These are phyloP conservation scores for Pichia thaimueangensis DNA, from an alignment of 805 yeast species.

Conservation along the genomic window DNA sequence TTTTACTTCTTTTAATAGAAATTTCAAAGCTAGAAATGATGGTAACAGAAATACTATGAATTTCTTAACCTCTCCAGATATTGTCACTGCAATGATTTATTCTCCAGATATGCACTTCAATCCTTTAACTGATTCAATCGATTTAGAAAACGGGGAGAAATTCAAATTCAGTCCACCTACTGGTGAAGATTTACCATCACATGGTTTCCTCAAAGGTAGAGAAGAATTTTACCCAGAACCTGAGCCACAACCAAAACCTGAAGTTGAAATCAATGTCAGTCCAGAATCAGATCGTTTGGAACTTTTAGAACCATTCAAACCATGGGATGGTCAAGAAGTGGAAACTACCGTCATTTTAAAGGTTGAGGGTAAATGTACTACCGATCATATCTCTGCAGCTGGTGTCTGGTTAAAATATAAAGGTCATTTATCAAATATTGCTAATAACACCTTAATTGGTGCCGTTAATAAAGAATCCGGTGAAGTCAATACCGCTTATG, in stretches of 20 bases:
- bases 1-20: conserved; percentile 96
- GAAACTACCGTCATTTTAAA: conserved; percentile 71
- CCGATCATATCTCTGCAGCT: conserved; percentile 98
- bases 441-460: conserved; percentile 92
- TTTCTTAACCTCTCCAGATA: conserved; percentile 94
- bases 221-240: conserved; percentile 50
- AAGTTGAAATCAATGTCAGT: conserved; percentile 48
- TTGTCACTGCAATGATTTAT: conserved; percentile 91
- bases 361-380: conserved; percentile 97
- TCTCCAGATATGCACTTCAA: conserved; percentile 96
- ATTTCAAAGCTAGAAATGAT: conserved; percentile 96
- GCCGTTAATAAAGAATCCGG: conserved; percentile 97
- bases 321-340: conserved; percentile 85
- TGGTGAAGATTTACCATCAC: conserved; percentile 85
- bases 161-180: conserved; percentile 82
- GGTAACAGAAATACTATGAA: conserved; percentile 98
- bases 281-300: conserved; percentile 91
- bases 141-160: conserved; percentile 83
- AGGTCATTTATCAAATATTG: conserved; percentile 94
- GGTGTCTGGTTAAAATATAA: conserved; percentile 98
- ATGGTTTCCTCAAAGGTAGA: conserved; percentile 86
- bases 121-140: conserved; percentile 87
- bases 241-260: conserved; percentile 48
- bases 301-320: conserved; percentile 76
- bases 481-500: conserved; percentile 86